Evolutionary conservation across 1,139 yeast genomes (phyloP).

Genomic region (Martiniozyma asiatica): DNA sequence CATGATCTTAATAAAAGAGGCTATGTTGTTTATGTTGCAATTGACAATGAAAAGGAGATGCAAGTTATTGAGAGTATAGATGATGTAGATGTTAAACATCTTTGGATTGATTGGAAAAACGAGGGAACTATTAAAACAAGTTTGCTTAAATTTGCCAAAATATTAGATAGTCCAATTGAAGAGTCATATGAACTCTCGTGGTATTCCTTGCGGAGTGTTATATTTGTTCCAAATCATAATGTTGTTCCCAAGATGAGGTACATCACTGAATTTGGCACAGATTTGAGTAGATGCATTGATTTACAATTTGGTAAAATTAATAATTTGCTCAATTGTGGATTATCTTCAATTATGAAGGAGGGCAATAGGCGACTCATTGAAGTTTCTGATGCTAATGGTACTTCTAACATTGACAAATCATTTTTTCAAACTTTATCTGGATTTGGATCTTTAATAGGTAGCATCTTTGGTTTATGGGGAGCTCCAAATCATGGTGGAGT

Average conservation of each 20-base stretch:
- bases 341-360: slow-evolving; percentile 18
- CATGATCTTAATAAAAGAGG: slow-evolving; percentile 70
- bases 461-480: no score
- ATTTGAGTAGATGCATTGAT: slow-evolving; percentile 13
- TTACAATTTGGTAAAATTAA: slow-evolving; percentile 16
- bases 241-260: slow-evolving; percentile 20
- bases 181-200: slow-evolving; percentile 5
- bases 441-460: slow-evolving; percentile 1
- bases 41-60: slow-evolving; percentile 52
- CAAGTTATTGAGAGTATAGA: slow-evolving; percentile 43
- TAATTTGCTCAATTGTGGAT: slow-evolving; percentile 18
- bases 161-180: slow-evolving; percentile 20
- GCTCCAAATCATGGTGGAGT: slow-evolving; percentile 2
- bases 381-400: slow-evolving; percentile 10
- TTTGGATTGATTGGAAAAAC: slow-evolving; percentile 35
- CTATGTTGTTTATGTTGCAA: slow-evolving; percentile 66
- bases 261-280: slow-evolving; percentile 17
- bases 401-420: neutral
- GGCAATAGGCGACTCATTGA: slow-evolving; percentile 16
- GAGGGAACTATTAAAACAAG: slow-evolving; percentile 25
- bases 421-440: neutral
- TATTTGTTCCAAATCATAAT: slow-evolving; percentile 22
- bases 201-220: slow-evolving; percentile 19
- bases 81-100: slow-evolving; percentile 43
- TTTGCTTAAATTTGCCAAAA: slow-evolving; percentile 31